Evolutionary conservation across 2,329 filamentous ascomycete genomes (phyloP).

Genomic region (Paecilomyces sp.): DNA sequence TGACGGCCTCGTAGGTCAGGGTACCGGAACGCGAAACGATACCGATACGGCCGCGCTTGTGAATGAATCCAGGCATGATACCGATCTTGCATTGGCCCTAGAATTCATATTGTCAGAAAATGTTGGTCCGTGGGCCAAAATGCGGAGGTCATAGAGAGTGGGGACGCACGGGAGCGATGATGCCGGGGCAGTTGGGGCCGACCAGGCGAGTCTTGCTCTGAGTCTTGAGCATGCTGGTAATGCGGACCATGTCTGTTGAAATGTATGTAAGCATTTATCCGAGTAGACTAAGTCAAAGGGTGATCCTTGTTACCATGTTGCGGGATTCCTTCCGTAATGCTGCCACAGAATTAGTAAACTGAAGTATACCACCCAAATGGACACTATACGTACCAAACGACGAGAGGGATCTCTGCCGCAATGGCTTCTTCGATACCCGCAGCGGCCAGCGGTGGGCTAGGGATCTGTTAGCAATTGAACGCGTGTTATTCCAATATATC

Average conservation of each 20-base stretch:
- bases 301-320: constrained; percentile 67
- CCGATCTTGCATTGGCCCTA: constrained; percentile 98
- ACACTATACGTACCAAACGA: constrained; percentile 61
- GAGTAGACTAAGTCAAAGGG: not conserved
- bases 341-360: constrained; percentile 12
- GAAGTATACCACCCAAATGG: constrained; percentile 3
- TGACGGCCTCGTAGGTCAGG: constrained; percentile 98
- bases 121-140: not conserved
- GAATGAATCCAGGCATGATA: constrained; percentile 99
- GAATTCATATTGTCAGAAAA: not conserved
- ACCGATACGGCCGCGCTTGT: constrained; percentile 97
- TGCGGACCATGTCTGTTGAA: constrained; percentile 86
- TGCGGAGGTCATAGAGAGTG: constrained; percentile 3
- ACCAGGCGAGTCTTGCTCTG: constrained; percentile 96
- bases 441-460: constrained; percentile 80
- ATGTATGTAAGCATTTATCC: constrained; percentile 3
- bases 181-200: constrained; percentile 95
- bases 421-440: constrained; percentile 96
- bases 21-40: constrained; percentile 98
- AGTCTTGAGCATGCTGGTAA: constrained; percentile 95
- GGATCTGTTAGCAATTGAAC: constrained; percentile 17
- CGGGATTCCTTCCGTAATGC: constrained; percentile 93
- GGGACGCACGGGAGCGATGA: constrained; percentile 66
- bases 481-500: not conserved
- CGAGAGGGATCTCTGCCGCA: constrained; percentile 82